phyloP scores from a whole-genome alignment of 23 red algal species.

The Cyanidiococcus yangmingshanensis region DNA sequence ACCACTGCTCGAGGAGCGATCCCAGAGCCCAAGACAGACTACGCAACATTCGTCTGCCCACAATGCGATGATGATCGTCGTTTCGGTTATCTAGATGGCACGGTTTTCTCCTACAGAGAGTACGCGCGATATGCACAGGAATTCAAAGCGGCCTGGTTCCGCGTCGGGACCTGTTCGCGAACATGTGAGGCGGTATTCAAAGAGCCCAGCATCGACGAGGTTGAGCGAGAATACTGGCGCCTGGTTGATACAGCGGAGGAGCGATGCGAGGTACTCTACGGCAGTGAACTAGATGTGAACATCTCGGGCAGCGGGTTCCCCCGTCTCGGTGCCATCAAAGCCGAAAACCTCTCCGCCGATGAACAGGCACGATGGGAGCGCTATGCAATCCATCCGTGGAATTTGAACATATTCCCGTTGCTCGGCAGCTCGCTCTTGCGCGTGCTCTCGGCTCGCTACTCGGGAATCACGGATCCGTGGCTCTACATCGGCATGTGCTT shows the following conservation, averaged over 20 bases:
- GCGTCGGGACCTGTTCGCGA: background rate
- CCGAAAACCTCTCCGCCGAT: background rate
- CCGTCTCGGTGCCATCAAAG: background rate
- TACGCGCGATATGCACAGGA: background rate
- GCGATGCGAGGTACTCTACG: constrained; percentile 31
- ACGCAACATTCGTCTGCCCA: background rate
- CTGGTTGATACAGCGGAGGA: constrained; percentile 32
- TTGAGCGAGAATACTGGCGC: constrained; percentile 40
- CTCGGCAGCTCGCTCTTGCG: constrained; percentile 33
- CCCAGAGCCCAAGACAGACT: background rate
- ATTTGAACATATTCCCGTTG: constrained; percentile 43
- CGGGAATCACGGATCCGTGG: constrained; percentile 42
- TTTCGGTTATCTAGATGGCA: background rate
- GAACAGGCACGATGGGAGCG: constrained; percentile 8
- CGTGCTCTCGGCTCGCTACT: constrained; percentile 20
- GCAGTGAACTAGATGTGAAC: constrained; percentile 33
- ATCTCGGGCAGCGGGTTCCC: constrained; percentile 40
- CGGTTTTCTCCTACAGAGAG: background rate
- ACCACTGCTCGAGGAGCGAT: background rate
- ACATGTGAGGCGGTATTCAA: background rate
- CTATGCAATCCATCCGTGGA: constrained; percentile 34
- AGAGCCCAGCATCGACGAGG: background rate
- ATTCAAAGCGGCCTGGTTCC: constrained; percentile 12
- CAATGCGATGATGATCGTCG: background rate
- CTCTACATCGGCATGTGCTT: constrained; percentile 28